Conservation (phyloP, 371 early-diverging fungal species). For the Actinomucor elegans region DNA sequence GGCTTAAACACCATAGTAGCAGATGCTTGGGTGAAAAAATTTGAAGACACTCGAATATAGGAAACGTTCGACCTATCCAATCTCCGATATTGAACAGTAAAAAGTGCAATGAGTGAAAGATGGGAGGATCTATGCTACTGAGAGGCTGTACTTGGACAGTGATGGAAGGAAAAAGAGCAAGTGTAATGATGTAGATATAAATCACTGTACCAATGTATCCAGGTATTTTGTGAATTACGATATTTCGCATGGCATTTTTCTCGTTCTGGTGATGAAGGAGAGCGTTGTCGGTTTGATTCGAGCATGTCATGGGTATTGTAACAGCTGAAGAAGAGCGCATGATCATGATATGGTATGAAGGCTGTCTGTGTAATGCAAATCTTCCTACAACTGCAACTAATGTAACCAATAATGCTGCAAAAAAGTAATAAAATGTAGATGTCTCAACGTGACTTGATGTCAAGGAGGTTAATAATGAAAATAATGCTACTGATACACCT, state of each 20-base stretch:
- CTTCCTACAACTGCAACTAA: conserved; percentile 45
- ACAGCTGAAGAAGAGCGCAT: not conserved
- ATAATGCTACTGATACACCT: conserved; percentile 59
- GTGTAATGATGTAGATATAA: conserved; percentile 63
- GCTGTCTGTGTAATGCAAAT: conserved; percentile 36
- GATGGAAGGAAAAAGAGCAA: conserved; percentile 74
- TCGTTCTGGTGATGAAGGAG: not conserved
- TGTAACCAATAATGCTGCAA: conserved; percentile 45
- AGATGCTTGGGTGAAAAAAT: conserved; percentile 37
- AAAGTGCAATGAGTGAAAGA: conserved; percentile 72
- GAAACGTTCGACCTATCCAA: conserved; percentile 63
- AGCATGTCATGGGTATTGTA: not conserved
- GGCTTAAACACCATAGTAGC: conserved; percentile 35
- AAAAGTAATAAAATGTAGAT: conserved; percentile 57
- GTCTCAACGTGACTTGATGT: conserved; percentile 11
- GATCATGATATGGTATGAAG: conserved; percentile 25
- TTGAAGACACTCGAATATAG: conserved; percentile 31
- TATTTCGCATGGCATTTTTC: not conserved
- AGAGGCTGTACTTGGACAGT: conserved; percentile 65
- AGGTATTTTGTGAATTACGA: conserved; percentile 23
- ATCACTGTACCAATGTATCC: conserved; percentile 50
- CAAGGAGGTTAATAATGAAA: conserved; percentile 48
- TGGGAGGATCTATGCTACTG: conserved; percentile 37
- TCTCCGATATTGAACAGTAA: conserved; percentile 74
- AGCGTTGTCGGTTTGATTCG: not conserved